Evolutionary conservation across 768 basidiomycete genomes (phyloP), one percentile per base, ranked within the genome.

Genomic region (Auriscalpium orientale): DNA sequence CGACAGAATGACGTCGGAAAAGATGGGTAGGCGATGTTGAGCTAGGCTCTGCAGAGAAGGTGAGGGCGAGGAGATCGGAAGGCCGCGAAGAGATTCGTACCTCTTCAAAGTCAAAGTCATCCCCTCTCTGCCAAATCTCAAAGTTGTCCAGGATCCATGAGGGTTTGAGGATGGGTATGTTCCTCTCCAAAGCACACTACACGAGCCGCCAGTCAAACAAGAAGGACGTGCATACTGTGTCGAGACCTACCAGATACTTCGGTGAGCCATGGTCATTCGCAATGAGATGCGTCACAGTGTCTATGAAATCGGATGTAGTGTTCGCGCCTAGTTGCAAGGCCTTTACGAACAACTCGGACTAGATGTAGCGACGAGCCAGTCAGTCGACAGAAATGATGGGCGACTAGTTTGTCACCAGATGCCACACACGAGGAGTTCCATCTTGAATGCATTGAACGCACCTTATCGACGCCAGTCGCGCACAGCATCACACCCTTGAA

Each of bases 201-300:
- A 15, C 56, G 49, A 63, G 38, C 51, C 22, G 50, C 49, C 53
- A 38, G 37, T 37, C 4, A 38, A 13, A 21, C 33, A 15, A 13
- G 18, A 13, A 38, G 18, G 8, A 51, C 22, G 20, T 10, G 49
- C 10, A 15, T 8, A 22, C n/a, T 33, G 46, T 12, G 21, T 56
- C 28, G 6, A 46, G 20, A 68, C 79, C 56, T 55, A 89, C 93
- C 69, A 67, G 74, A 67, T 97, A 95, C 65, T 98, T 98, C 12
- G 86, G 80, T 20, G 91, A 84, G 3, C 89, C 89, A 64, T 89
- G 85, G n/a, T 75, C 77, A n/a, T 70, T 72, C 0, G 93, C 91
- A 44, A 98, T 76, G 20, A 98, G 78, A 73, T 95, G 93, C 0
- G 92, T 95, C n/a, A 90, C 87, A 47, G 76, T 76, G 66, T 91